Evolutionary conservation across 2,329 filamentous ascomycete genomes (phyloP).

Genomic region (Penicillium expansum): DNA sequence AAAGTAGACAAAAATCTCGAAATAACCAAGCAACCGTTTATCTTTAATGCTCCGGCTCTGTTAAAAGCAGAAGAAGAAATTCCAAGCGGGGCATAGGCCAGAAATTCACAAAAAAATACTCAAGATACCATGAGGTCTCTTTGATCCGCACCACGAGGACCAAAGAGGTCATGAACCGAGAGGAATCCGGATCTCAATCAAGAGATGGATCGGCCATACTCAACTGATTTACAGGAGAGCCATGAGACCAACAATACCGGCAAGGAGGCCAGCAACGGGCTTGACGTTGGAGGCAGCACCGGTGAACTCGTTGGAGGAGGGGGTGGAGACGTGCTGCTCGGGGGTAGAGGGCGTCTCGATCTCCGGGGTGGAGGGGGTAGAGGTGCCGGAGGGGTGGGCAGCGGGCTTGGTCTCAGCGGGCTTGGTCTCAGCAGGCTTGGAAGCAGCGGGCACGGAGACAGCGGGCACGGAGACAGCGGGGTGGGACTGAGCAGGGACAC

Average conservation of each 20-base stretch:
- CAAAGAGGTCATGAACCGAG: constrained; percentile 5
- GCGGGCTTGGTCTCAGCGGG: neutral
- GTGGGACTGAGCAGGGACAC: neutral
- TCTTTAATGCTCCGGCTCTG: constrained; percentile 1
- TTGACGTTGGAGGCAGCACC: constrained; percentile 38
- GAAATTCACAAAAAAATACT: constrained; percentile 6
- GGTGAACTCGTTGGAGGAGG: constrained; percentile 24
- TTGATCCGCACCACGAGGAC: constrained; percentile 21
- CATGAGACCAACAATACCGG: constrained; percentile 38
- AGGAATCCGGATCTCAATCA: neutral
- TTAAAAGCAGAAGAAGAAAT: constrained; percentile 2
- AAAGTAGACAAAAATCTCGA: constrained; percentile 17
- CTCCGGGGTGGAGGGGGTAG: constrained; percentile 1
- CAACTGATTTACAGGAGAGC: constrained; percentile 36
- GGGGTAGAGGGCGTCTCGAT: constrained; percentile 4
- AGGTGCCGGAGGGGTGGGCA: constrained; percentile 3
- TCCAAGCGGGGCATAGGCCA: constrained; percentile 12
- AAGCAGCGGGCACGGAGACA: no score
- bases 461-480: neutral
- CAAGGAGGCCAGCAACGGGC: constrained; percentile 38
- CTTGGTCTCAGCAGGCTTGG: constrained; percentile 3
- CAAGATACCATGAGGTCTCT: neutral
- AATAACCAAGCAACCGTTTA: constrained; percentile 23
- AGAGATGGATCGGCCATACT: constrained; percentile 1
- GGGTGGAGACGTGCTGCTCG: constrained; percentile 9